Evolutionary conservation across 257 asterid genomes (phyloP).

Genomic region (Solanum habrochaites): DNA sequence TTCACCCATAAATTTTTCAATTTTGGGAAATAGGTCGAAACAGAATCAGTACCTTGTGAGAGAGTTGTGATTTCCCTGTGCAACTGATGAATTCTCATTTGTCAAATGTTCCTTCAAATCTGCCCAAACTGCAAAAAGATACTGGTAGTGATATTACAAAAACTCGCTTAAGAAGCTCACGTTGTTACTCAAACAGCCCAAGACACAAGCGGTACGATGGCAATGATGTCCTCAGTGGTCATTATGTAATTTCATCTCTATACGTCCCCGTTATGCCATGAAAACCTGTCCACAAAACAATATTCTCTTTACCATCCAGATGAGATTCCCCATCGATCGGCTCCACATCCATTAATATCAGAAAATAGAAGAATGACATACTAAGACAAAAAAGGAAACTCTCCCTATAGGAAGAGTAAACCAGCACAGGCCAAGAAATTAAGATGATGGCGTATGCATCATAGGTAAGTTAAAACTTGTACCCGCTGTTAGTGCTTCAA

Average conservation of each 20-base stretch:
- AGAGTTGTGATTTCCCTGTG: background rate
- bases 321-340: background rate
- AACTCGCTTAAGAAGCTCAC: background rate
- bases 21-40: background rate
- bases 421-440: background rate
- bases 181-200: background rate
- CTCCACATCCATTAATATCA: background rate
- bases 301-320: background rate
- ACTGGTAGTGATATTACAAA: background rate
- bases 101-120: background rate
- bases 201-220: background rate
- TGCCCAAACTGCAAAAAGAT: background rate
- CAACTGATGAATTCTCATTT: background rate
- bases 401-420: background rate
- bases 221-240: background rate
- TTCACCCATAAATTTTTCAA: background rate
- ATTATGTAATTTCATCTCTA: background rate
- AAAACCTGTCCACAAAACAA: background rate
- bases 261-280: background rate
- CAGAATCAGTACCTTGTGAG: background rate
- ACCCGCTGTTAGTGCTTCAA: background rate
- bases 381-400: background rate
- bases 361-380: background rate
- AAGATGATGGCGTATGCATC: background rate
- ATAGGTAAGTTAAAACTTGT: background rate